These are phyloP conservation scores for Apiospora arundinis DNA, from an alignment of 2,329 filamentous ascomycete species.

Conservation along the genomic window DNA sequence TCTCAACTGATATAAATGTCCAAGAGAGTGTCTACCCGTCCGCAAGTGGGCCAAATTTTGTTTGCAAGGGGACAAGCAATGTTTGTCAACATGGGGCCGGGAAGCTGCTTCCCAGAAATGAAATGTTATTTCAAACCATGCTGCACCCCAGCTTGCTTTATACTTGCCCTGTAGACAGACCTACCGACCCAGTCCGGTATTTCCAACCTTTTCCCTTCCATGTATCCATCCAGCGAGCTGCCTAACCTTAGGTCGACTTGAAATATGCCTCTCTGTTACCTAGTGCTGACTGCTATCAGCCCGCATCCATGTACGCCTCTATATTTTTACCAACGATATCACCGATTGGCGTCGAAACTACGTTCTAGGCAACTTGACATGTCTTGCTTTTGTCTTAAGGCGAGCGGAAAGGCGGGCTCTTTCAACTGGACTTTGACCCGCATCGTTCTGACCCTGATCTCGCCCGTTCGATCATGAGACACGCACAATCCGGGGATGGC, in stretches of 20 bases:
- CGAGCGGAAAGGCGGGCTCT: neutral
- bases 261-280: neutral
- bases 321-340: too few relatives aligned
- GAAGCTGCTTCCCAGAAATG: neutral
- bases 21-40: neutral
- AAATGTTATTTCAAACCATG: neutral
- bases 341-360: neutral
- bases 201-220: neutral
- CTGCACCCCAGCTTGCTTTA: neutral
- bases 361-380: neutral
- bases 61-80: neutral
- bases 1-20: neutral
- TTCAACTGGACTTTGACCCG: neutral
- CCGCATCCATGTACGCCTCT: neutral
- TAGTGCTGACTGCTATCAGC: neutral
- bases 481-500: neutral
- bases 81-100: neutral
- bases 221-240: too few relatives aligned
- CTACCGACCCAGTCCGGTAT: neutral
- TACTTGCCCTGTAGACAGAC: neutral
- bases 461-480: neutral
- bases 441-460: too few relatives aligned
- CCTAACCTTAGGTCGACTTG: neutral
- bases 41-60: neutral
- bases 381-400: neutral